phyloP scores from a whole-genome alignment of 805 yeast genomes.

The Torulaspora indica region DNA sequence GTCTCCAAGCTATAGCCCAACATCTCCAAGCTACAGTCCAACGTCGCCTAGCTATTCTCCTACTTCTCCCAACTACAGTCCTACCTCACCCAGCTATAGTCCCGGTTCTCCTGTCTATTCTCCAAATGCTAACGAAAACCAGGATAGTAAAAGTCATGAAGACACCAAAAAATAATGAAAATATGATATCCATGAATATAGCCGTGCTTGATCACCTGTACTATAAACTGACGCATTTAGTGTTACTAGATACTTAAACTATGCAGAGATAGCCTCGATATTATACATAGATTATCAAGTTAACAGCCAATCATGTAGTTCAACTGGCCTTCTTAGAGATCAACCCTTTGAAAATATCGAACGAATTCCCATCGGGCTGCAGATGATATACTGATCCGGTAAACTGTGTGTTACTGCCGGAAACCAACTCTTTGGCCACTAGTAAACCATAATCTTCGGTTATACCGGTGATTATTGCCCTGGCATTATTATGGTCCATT shows the following conservation, averaged over 20 bases:
- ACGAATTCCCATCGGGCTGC: conserved; percentile 97
- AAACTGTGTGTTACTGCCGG: conserved; percentile 36
- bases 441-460: conserved; percentile 80
- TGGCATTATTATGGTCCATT: conserved; percentile 46
- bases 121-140: conserved; percentile 37
- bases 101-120: conserved; percentile 63
- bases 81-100: conserved; percentile 57
- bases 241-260: not conserved
- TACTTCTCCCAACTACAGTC: conserved; percentile 62
- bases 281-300: conserved; percentile 1
- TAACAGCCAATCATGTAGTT: conserved; percentile 1
- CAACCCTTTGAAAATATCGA: conserved; percentile 88
- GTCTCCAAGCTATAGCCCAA: conserved; percentile 64
- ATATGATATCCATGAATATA: conserved; percentile 5
- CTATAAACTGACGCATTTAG: conserved; percentile 8
- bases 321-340: conserved; percentile 52
- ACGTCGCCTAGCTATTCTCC: conserved; percentile 62
- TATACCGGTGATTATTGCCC: conserved; percentile 73
- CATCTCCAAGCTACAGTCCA: conserved; percentile 63
- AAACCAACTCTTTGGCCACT: conserved; percentile 62
- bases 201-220: conserved; percentile 8
- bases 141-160: conserved; percentile 17
- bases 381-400: conserved; percentile 60
- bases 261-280: not conserved
- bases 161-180: conserved; percentile 4